Conservation (phyloP, 176 grass and related monocot species). For the Zoysia pacifica region DNA sequence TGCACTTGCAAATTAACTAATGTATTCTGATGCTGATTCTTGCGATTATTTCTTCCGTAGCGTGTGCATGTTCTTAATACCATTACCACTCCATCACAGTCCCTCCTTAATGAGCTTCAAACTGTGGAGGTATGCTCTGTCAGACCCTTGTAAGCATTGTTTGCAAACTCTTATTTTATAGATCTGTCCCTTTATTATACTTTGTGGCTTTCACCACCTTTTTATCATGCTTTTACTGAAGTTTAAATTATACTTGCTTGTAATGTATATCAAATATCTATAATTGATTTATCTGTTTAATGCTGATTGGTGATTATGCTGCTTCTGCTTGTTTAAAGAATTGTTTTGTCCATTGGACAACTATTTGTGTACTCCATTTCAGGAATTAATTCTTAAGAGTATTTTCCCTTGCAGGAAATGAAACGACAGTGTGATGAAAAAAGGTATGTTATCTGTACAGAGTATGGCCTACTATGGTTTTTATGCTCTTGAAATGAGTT, state of each 20-base stretch:
- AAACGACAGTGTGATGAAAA: slow-evolving; percentile 96
- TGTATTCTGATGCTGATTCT: slow-evolving; percentile 38
- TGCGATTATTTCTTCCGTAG: slow-evolving; percentile 45
- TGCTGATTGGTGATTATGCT: no score
- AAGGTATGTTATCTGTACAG: slow-evolving; percentile 51
- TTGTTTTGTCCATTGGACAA: no score
- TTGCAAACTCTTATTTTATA: slow-evolving; percentile 16
- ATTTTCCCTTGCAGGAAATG: slow-evolving; percentile 79
- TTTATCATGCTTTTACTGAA: not conserved
- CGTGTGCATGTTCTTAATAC: slow-evolving; percentile 94
- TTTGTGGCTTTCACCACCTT: not conserved
- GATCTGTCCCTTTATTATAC: not conserved
- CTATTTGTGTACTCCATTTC: no score
- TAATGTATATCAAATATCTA: not conserved
- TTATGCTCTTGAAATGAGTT: slow-evolving; percentile 11
- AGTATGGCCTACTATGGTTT: not conserved
- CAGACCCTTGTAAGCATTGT: not conserved
- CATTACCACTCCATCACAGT: slow-evolving; percentile 87
- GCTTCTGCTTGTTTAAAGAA: no score
- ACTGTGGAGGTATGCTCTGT: slow-evolving; percentile 72
- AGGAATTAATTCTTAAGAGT: not conserved
- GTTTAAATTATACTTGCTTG: slow-evolving; percentile 20
- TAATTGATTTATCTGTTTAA: not conserved
- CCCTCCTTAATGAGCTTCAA: slow-evolving; percentile 93
- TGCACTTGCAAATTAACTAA: slow-evolving; percentile 12